These are phyloP conservation scores for Olyra latifolia DNA, from an alignment of 176 grass and related monocot species.

Conservation along the genomic window DNA sequence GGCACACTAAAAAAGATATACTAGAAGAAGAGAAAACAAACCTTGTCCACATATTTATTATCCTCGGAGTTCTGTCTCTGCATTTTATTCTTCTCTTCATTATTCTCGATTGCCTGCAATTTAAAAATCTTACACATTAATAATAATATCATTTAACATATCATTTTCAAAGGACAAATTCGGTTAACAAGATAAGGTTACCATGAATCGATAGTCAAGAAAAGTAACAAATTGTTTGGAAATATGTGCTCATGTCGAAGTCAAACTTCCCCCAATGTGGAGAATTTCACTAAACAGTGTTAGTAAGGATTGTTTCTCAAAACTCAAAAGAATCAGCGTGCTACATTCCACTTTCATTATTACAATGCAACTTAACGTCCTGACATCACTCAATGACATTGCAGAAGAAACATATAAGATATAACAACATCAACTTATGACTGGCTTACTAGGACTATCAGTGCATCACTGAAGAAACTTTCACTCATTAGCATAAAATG, in stretches of 20 bases:
- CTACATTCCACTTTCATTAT: slow-evolving; percentile 26
- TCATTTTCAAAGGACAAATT: slow-evolving; percentile 18
- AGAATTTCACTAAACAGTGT: neutral
- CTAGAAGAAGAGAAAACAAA: slow-evolving; percentile 37
- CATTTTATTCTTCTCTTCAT: slow-evolving; percentile 71
- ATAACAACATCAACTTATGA: slow-evolving; percentile 9
- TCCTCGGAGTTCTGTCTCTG: slow-evolving; percentile 67
- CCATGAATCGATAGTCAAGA: neutral
- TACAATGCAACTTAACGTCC: slow-evolving; percentile 10
- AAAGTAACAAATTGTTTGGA: slow-evolving; percentile 22
- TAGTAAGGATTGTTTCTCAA: slow-evolving; percentile 1
- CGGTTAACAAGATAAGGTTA: slow-evolving; percentile 10
- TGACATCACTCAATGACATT: slow-evolving; percentile 4
- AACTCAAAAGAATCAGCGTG: slow-evolving; percentile 2
- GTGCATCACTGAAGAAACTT: slow-evolving; percentile 18
- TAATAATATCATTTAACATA: neutral
- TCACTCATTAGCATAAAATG: neutral
- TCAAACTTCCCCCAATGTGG: neutral
- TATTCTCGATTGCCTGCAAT: slow-evolving; percentile 73
- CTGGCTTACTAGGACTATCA: neutral
- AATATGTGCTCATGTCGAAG: neutral
- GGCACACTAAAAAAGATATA: neutral
- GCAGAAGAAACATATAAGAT: slow-evolving; percentile 16
- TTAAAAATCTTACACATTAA: slow-evolving; percentile 25
- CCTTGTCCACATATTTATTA: slow-evolving; percentile 68